Conservation (phyloP, 2,329 filamentous ascomycete genomes). For the Fusarium sp. region DNA sequence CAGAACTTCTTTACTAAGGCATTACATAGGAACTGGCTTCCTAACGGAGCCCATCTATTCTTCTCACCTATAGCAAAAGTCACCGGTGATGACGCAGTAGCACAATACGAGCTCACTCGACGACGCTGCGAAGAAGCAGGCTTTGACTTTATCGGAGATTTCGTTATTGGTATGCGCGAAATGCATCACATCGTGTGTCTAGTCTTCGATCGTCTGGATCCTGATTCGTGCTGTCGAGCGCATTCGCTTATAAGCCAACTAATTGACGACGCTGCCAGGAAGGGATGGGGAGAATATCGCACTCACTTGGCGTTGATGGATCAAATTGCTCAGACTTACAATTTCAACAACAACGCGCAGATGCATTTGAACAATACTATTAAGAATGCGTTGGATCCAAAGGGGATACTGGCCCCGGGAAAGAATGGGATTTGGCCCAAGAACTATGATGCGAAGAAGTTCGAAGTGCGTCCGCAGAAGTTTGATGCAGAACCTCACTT, state of each 20-base stretch:
- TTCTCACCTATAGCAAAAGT: conserved; percentile 45
- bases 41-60: conserved; percentile 42
- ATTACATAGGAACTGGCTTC: conserved; percentile 24
- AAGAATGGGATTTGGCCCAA: conserved; percentile 37
- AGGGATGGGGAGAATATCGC: conserved; percentile 39
- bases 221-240: conserved; percentile 27
- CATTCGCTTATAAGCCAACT: conserved; percentile 20
- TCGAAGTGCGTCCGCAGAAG: not conserved
- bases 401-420: conserved; percentile 37
- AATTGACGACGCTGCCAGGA: conserved; percentile 32
- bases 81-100: conserved; percentile 29
- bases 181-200: conserved; percentile 41
- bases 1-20: not conserved
- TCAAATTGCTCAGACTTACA: conserved; percentile 38
- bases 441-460: conserved; percentile 10
- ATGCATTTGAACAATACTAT: conserved; percentile 26
- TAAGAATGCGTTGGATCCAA: conserved; percentile 34
- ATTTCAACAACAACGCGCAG: conserved; percentile 34
- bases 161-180: conserved; percentile 36
- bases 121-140: conserved; percentile 36
- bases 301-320: conserved; percentile 38
- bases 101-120: conserved; percentile 30
- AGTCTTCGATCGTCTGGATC: conserved; percentile 29
- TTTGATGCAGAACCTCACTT: not conserved
- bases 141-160: conserved; percentile 41